Base-by-base conservation (phyloP, 805 yeast genomes). In the Monosporozyma siamensis region DNA sequence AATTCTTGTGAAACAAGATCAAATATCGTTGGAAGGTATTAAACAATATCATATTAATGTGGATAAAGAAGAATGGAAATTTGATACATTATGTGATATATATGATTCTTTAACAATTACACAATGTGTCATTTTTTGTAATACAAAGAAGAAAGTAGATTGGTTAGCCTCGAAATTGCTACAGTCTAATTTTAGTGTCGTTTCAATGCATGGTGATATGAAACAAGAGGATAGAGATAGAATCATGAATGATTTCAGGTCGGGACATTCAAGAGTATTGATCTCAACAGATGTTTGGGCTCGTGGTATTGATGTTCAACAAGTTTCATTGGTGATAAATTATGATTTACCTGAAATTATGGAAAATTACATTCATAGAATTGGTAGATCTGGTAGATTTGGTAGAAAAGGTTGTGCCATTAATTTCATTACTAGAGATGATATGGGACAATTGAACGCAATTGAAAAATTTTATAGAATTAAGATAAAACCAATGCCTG, bases 391-490 rank as follows among this genome's bases (percentile, higher is more conserved):
- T 55, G 98, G 98, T 60, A 81, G 98, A 68, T 90, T 90, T 73
- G 98, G 98, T 64, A 79, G 98, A 68, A 90, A 89, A 71, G 98
- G 98, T 73, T 90, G 86, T 49, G 97, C 97, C 48, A 84, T 90
- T 64, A 92, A 89, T 73, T 84, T 90, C 60, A 81, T 89, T 55
- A 89, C 97, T 40, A 74, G 72, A 49, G 80, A 79, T 43, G 97
- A 90, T 63, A 73, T 74, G 50, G 72, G 75, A 51, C 74, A 74
- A 61, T 71, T 89, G 70, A 79, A 82, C 63, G 95, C 84, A 64
- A 79, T 92, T 51, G 97, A 90, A 71, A 81, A 73, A 64, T 86
- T 80, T 71, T 90, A 90, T 74, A 76, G 82, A 55, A 87, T 94
- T 42, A 84, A 82, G 69, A 87, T 90, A 50, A 85, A 78, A 53